phyloP scores from a whole-genome alignment of 176 grass and related monocot species.

The Saccharum spontaneum region DNA sequence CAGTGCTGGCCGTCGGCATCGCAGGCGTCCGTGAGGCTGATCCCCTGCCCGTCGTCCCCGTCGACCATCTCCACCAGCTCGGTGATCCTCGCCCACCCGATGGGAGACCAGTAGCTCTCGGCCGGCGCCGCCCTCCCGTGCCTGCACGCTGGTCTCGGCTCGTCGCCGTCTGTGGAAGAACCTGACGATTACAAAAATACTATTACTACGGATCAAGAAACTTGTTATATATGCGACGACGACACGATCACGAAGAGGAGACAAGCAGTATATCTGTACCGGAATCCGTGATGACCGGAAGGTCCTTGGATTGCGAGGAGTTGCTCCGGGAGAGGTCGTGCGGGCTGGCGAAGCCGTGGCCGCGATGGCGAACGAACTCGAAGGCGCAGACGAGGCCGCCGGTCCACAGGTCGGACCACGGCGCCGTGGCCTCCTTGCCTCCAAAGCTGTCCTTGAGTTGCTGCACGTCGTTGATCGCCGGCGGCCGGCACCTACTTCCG shows the following conservation, averaged over 20 bases:
- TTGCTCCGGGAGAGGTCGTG: conserved; percentile 15
- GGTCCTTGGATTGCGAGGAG: conserved; percentile 23
- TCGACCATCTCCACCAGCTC: conserved; percentile 48
- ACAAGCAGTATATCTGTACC: background rate
- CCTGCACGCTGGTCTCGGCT: conserved; percentile 27
- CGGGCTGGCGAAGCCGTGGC: background rate
- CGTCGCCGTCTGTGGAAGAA: conserved; percentile 23
- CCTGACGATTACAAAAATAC: background rate
- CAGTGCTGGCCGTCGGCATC: background rate
- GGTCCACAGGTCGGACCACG: conserved; percentile 44
- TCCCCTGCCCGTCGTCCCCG: conserved; percentile 30
- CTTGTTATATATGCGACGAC: background rate
- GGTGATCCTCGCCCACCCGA: conserved; percentile 52
- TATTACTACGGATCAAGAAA: background rate
- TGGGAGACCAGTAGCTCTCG: conserved; percentile 51
- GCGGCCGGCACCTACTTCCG: no score
- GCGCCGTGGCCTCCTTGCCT: conserved; percentile 6
- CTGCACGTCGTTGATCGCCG: no score
- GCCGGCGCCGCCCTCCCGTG: conserved; percentile 6
- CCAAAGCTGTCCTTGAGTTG: background rate
- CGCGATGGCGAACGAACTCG: conserved; percentile 41
- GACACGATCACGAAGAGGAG: background rate
- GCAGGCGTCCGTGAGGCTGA: conserved; percentile 16
- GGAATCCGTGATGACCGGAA: background rate
- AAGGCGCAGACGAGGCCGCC: conserved; percentile 61